Percentiles rank a stretch among this genome's conserved stretches.
Evolutionary conservation across 352 stramenopile species (phyloP).

Genomic region (Phytophthora cajani): DNA sequence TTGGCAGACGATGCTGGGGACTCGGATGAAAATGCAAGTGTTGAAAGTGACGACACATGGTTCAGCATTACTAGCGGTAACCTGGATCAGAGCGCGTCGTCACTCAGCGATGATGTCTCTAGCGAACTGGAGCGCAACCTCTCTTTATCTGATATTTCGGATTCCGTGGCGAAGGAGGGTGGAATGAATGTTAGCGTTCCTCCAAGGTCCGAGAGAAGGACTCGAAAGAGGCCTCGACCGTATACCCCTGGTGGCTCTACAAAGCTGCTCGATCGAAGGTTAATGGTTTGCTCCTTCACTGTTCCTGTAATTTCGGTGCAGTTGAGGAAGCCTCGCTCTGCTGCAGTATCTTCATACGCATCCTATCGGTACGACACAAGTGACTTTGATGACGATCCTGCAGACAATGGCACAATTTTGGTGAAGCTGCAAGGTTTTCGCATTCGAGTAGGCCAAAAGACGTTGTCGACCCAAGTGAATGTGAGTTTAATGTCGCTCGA

Average conservation of each 20-base stretch:
- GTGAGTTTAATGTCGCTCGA: constrained; percentile 75
- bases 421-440: constrained; percentile 86
- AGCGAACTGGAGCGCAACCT: constrained; percentile 22
- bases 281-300: constrained; percentile 86
- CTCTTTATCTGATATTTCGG: constrained; percentile 28
- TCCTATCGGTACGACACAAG: constrained; percentile 69
- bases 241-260: constrained; percentile 29
- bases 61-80: constrained; percentile 87
- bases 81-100: constrained; percentile 42
- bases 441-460: constrained; percentile 81
- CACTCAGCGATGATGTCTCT: constrained; percentile 19
- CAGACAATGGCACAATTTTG: constrained; percentile 72
- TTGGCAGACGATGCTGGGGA: constrained; percentile 40
- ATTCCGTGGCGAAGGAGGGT: constrained; percentile 8
- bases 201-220: constrained; percentile 30
- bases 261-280: constrained; percentile 71
- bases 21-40: constrained; percentile 70
- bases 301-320: constrained; percentile 83
- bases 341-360: constrained; percentile 48
- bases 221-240: constrained; percentile 34
- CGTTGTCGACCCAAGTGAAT: constrained; percentile 77
- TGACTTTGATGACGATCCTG: constrained; percentile 64
- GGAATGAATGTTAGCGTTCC: constrained; percentile 13
- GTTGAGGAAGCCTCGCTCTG: constrained; percentile 75
- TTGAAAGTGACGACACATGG: constrained; percentile 89